Base-by-base conservation (phyloP, 2,329 filamentous ascomycete genomes). In the Cytospora piceae region DNA sequence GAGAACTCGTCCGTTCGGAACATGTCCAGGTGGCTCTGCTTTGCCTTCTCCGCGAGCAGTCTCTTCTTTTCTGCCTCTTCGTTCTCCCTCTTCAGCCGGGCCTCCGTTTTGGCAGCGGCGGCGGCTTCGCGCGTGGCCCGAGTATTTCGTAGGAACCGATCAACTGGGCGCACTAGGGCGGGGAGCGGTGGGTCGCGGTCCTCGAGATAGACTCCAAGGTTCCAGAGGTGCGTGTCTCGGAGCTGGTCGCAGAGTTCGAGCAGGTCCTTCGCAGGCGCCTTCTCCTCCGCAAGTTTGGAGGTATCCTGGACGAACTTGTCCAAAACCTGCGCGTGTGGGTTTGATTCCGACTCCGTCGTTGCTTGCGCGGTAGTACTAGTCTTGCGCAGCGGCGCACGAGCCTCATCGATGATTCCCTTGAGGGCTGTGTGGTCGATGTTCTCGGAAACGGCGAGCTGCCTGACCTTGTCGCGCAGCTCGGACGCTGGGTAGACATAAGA, bases 191-290 rank as follows among this genome's bases (percentile, higher is more conserved):
- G 78, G 69, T 78, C 79, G 37, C 88, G 85, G 72, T 92, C 89
- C 74, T 92, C 90, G 17, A 92, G 86, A 72, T 90, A 90, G 69
- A 92, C 85, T 56, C 84, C 87, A 1, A 90, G 78, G 64, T 89
- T 81, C 78, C 87, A 90, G 8, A 92, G 82, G 61, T 87, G 83
- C 2, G 83, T 79, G 72, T 92, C 87, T 61, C 89, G 86, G 63
- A 92, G 79, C 20, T 81, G 79, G 73, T 90, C 89, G 76, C 87
- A 90, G 55, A 90, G 82, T 1, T 80, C 77, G n/a, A 92, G 83
- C 56, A 88, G 82, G 17, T 87, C 82, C 70, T 87, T 88, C 9
- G 84, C 79, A 1, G 86, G 76, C 1, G 81, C 79, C 58, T 79
- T 77, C 62, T 78, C 74, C 32, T 74, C 73, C 11, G 78, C 76